Evolutionary conservation across 345 rosid species (phyloP).

Genomic region (Melaleuca alternifolia): DNA sequence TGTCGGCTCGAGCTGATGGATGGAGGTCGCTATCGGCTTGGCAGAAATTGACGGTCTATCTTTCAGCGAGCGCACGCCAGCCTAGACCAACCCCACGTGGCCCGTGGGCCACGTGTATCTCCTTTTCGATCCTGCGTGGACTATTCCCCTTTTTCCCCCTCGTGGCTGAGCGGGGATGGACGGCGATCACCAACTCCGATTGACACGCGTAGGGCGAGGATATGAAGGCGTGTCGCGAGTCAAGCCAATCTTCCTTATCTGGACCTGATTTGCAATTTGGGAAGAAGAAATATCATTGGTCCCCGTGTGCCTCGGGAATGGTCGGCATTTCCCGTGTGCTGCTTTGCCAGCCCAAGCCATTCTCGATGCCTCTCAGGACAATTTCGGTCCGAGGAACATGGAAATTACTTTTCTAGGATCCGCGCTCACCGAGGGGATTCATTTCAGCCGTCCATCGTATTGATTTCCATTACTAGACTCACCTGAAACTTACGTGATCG

Average conservation of each 20-base stretch:
- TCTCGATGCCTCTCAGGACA: neutral
- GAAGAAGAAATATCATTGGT: neutral
- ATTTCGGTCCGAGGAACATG: neutral
- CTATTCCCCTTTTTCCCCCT: neutral
- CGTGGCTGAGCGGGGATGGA: neutral
- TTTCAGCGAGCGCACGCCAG: neutral
- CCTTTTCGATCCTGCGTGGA: neutral
- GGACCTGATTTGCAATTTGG: neutral
- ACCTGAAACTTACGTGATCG: neutral
- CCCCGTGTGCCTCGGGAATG: neutral
- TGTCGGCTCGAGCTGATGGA: neutral
- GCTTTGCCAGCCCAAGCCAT: neutral
- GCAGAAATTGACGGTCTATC: neutral
- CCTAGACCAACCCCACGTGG: neutral
- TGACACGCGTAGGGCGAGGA: neutral
- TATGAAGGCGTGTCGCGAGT: neutral
- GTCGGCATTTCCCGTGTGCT: neutral
- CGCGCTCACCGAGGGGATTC: neutral
- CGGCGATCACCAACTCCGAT: neutral
- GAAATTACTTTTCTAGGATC: neutral
- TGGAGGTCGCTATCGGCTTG: neutral
- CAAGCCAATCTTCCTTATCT: neutral
- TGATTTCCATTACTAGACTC: rapidly evolving
- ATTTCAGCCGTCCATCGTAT: neutral
- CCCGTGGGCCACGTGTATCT: neutral